phyloP scores from a whole-genome alignment of 352 stramenopile species.

The Phytophthora niederhauseri region DNA sequence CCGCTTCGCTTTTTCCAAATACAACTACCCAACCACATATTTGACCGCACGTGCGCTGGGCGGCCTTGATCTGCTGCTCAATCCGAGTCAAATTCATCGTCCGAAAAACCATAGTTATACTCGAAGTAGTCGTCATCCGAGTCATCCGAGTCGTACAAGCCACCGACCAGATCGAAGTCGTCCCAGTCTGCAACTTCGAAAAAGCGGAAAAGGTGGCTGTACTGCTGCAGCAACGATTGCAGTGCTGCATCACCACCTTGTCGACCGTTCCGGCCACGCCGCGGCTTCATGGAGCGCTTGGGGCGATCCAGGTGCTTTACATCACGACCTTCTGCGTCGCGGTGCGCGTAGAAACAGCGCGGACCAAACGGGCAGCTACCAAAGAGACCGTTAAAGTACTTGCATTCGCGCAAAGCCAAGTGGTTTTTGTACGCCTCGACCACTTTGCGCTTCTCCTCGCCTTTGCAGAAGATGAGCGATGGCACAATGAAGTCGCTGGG shows the following conservation, averaged over 20 bases:
- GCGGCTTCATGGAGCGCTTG: slow-evolving; percentile 42
- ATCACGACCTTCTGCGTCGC: slow-evolving; percentile 56
- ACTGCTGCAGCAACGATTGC: slow-evolving; percentile 59
- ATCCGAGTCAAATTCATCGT: slow-evolving; percentile 40
- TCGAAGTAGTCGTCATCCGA: slow-evolving; percentile 38
- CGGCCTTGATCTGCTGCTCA: slow-evolving; percentile 7
- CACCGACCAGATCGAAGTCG: slow-evolving; percentile 40
- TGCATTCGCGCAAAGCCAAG: slow-evolving; percentile 76
- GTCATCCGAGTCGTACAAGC: slow-evolving; percentile 32
- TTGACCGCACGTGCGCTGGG: not conserved
- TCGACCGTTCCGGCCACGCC: slow-evolving; percentile 20
- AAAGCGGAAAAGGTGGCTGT: slow-evolving; percentile 70
- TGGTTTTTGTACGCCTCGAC: slow-evolving; percentile 80
- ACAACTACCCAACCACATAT: slow-evolving; percentile 29
- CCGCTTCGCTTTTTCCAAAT: not conserved
- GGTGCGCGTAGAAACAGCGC: slow-evolving; percentile 82
- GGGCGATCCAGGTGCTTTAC: slow-evolving; percentile 71
- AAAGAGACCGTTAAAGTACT: slow-evolving; percentile 75
- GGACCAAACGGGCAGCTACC: slow-evolving; percentile 76
- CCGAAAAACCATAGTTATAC: slow-evolving; percentile 22
- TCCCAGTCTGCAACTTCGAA: slow-evolving; percentile 69
- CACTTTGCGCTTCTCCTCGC: slow-evolving; percentile 56
- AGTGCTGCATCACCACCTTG: slow-evolving; percentile 38
- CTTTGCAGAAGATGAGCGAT: slow-evolving; percentile 76
- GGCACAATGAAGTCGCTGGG: slow-evolving; percentile 84